Base-by-base conservation (phyloP, 805 yeast genomes). In the Sugiyamaella qingdaonensis region DNA sequence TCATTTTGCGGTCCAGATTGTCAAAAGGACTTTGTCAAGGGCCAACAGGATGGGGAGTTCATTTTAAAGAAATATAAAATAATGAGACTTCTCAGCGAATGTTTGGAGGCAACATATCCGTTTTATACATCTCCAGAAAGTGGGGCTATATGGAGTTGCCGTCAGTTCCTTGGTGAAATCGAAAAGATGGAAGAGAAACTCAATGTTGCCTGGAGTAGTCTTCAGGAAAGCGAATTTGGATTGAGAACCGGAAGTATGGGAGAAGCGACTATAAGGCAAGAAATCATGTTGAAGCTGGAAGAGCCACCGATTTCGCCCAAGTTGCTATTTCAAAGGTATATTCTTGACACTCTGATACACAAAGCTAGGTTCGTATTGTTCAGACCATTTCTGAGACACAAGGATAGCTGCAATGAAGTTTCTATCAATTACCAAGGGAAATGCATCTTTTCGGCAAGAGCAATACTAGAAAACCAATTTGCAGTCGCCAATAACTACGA, bases 281-380 rank as follows among this genome's bases (percentile, higher is more conserved):
- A 53, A 45, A 43, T 53, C 10, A 27, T 46, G 34, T 29, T 53
- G 21, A 44, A 27, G 18, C 16, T 53, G 14, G 55, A 53, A 46
- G 37, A 16, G 18, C 55, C 55, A 10, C n/a, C 39, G 8, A 13
- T 41, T 4, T 27, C 49, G 4, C 37, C 55, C 33, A 53, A 52
- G 33, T 13, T 48, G 5, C 33, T 36, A 14, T 46, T 54, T 14
- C 56, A 54, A 36, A 35, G 55, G 43, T 54, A 36, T 39, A 45
- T 54, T 24, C 35, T 54, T 5, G 55, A 54, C 42, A 54, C 53
- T n/a, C 21, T 54, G 49, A 46, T 54, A 13, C 57, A 54, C 13
- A 56, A 42, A 37, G 49, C 48, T 10, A 19, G 55, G 19, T 46
- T 53, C 33, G 52, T 48, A 2, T 43, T 54, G 7, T 53, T 37